Evolutionary conservation across 305 asterid genomes (phyloP).

Genomic region (Solanum aculeatissimum): DNA sequence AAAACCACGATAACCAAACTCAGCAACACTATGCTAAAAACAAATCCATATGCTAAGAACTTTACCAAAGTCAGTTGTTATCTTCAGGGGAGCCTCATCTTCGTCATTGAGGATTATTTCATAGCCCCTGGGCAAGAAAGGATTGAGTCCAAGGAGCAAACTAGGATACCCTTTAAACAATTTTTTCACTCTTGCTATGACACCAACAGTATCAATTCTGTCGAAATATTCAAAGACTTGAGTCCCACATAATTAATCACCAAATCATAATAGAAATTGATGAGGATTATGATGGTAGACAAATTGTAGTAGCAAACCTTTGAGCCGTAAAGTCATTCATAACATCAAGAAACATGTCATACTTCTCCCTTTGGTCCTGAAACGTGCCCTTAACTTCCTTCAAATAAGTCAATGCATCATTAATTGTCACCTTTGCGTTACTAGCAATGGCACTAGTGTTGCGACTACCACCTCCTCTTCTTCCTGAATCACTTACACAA

Average conservation of each 20-base stretch:
- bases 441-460: constrained; percentile 21
- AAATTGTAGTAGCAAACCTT: constrained; percentile 36
- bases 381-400: constrained; percentile 77
- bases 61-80: background rate
- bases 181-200: background rate
- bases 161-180: background rate
- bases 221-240: background rate
- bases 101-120: background rate
- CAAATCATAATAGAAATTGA: background rate
- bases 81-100: background rate
- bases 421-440: constrained; percentile 65
- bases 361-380: constrained; percentile 27
- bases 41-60: background rate
- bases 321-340: constrained; percentile 94
- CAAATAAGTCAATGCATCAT: constrained; percentile 78
- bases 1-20: background rate
- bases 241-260: background rate
- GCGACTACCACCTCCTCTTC: background rate
- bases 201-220: background rate
- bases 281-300: background rate
- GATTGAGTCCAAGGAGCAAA: background rate
- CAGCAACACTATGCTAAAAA: background rate
- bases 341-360: constrained; percentile 85
- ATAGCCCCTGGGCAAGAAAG: background rate
- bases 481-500: background rate